phyloP scores from a whole-genome alignment of 306 rosid species.

The Rosa chinensis region DNA sequence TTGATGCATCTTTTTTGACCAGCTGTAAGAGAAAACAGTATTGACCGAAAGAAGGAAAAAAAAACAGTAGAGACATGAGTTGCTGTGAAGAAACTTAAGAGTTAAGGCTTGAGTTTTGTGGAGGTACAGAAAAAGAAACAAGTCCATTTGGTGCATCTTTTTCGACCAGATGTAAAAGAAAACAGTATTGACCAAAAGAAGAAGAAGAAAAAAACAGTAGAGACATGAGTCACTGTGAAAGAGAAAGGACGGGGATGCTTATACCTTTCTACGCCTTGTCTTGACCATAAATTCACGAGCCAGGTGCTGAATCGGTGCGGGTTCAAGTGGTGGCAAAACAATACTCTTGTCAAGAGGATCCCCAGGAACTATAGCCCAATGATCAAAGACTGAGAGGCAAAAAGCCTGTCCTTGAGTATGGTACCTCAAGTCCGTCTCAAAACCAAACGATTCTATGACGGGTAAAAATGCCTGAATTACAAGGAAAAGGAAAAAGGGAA shows the following conservation, averaged over 20 bases:
- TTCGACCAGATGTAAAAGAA: no score
- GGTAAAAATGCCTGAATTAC: constrained; percentile 89
- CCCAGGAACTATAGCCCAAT: constrained; percentile 99
- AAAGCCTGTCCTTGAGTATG: constrained; percentile 99
- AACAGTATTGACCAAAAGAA: neutral
- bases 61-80: no score
- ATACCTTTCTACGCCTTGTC: constrained; percentile 97
- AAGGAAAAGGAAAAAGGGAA: constrained; percentile 13
- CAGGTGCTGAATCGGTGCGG: constrained; percentile 96
- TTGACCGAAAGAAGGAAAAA: no score
- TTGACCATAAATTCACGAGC: constrained; percentile 99
- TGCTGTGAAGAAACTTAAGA: no score
- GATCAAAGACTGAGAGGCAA: constrained; percentile 82
- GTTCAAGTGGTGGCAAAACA: constrained; percentile 93
- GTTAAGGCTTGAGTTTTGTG: no score
- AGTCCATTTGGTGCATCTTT: no score
- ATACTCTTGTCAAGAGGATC: constrained; percentile 96
- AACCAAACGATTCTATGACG: constrained; percentile 93
- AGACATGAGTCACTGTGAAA: neutral
- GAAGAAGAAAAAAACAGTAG: neutral
- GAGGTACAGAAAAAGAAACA: no score
- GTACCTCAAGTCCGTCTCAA: constrained; percentile 96
- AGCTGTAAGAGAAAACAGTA: no score
- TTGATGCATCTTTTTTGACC: no score
- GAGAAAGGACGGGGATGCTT: neutral